Evolutionary conservation across 495 filamentous ascomycete species (phyloP).

Genomic region (Tuber magnatum): DNA sequence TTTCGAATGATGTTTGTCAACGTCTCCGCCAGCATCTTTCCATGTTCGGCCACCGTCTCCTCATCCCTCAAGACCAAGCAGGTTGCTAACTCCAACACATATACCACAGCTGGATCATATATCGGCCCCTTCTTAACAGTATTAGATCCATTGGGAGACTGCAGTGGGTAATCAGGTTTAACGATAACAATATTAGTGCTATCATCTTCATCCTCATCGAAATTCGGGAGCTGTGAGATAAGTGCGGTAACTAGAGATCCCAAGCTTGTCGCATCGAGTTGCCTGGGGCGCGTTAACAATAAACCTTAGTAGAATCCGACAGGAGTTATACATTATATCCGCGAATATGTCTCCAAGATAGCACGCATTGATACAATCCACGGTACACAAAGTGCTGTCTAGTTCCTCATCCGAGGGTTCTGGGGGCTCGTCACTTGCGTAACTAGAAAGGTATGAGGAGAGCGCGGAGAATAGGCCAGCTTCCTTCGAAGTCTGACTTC

Average conservation of each 20-base stretch:
- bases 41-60: slow-evolving; percentile 61
- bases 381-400: slow-evolving; percentile 87
- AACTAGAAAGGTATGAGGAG: slow-evolving; percentile 94
- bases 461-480: slow-evolving; percentile 85
- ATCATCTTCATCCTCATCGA: slow-evolving; percentile 60
- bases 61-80: slow-evolving; percentile 71
- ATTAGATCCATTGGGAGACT: slow-evolving; percentile 52
- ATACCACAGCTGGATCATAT: slow-evolving; percentile 86
- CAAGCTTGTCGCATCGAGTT: slow-evolving; percentile 61
- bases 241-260: slow-evolving; percentile 63
- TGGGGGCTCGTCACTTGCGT: slow-evolving; percentile 93
- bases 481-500: slow-evolving; percentile 66
- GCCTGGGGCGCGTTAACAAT: slow-evolving; percentile 44
- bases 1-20: slow-evolving; percentile 76
- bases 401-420: slow-evolving; percentile 96
- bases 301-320: slow-evolving; percentile 14
- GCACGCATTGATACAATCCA: slow-evolving; percentile 89
- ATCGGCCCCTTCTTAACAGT: slow-evolving; percentile 47
- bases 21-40: slow-evolving; percentile 69
- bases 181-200: slow-evolving; percentile 71
- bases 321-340: slow-evolving; percentile 65
- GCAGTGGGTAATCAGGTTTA: slow-evolving; percentile 63
- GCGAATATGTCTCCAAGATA: slow-evolving; percentile 72
- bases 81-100: slow-evolving; percentile 81
- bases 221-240: slow-evolving; percentile 65